These are phyloP conservation scores for Sporothrix inflata DNA, from an alignment of 2,329 filamentous ascomycete species.

Conservation along the genomic window DNA sequence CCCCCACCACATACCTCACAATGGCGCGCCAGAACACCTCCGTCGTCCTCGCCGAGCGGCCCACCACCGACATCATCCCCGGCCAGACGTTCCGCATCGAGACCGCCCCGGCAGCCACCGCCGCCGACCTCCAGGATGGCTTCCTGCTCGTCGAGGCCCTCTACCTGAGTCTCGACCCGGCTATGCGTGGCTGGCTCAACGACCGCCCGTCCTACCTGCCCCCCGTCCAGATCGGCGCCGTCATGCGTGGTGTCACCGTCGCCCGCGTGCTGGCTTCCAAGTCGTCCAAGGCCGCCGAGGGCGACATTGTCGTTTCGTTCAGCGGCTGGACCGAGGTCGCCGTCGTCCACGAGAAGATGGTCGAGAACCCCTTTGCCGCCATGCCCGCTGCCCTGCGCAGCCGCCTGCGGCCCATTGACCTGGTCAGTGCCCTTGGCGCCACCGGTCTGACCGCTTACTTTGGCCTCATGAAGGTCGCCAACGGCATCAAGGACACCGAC, in stretches of 20 bases:
- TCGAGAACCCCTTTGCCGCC: constrained; percentile 32
- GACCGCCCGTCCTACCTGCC: constrained; percentile 57
- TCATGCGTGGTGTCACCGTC: constrained; percentile 62
- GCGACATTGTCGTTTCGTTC: constrained; percentile 54
- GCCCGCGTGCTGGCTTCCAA: constrained; percentile 57
- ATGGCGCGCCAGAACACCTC: constrained; percentile 38
- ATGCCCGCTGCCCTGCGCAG: constrained; percentile 25
- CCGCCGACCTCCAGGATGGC: constrained; percentile 53
- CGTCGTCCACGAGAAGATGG: constrained; percentile 49
- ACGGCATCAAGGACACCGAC: constrained; percentile 56
- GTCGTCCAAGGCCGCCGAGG: constrained; percentile 50
- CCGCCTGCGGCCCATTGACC: constrained; percentile 48
- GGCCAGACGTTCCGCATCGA: constrained; percentile 66
- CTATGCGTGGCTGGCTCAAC: constrained; percentile 66
- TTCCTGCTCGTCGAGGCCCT: constrained; percentile 54
- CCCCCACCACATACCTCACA: neutral
- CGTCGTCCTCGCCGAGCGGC: constrained; percentile 67
- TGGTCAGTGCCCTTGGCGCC: constrained; percentile 57
- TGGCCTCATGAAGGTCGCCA: constrained; percentile 62
- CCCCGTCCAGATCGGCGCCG: constrained; percentile 61
- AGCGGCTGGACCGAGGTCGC: constrained; percentile 63
- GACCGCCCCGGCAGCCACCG: constrained; percentile 54
- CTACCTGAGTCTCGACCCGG: constrained; percentile 64
- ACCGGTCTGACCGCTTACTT: constrained; percentile 70
- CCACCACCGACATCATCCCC: constrained; percentile 61